A percentile compares a stretch with the other conserved stretches of the same genome.
Evolutionary conservation across 179 eudicot species (phyloP).

Genomic region (Silene noctiflora): DNA sequence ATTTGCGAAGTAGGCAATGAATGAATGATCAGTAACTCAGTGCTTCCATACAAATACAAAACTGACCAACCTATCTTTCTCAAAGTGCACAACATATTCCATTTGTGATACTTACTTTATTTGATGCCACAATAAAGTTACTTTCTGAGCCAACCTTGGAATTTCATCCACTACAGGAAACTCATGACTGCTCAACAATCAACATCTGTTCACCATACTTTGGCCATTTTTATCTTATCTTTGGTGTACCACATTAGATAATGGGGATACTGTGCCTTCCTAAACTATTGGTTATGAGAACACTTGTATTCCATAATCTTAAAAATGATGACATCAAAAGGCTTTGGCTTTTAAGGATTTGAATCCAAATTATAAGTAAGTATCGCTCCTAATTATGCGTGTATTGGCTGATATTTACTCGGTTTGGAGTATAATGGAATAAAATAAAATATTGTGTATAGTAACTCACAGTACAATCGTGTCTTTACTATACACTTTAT

Average conservation of each 20-base stretch:
- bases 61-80: not conserved
- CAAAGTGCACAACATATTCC: constrained; percentile 4
- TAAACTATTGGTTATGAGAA: not conserved
- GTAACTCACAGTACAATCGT: too few species aligned
- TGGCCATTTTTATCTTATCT: not conserved
- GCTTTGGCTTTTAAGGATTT: too few species aligned
- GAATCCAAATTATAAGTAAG: too few species aligned
- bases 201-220: constrained; percentile 15
- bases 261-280: not conserved
- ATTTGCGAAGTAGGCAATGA: not conserved
- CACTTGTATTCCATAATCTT: not conserved
- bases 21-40: not conserved
- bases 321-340: too few species aligned
- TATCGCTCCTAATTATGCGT: too few species aligned
- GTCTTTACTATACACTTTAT: too few species aligned
- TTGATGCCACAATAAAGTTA: constrained; percentile 12
- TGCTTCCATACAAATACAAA: not conserved
- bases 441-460: too few species aligned
- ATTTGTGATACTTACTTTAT: not conserved
- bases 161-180: constrained; percentile 12
- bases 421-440: too few species aligned
- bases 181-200: not conserved
- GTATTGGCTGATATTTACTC: too few species aligned
- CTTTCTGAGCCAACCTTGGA: not conserved
- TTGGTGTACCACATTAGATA: not conserved